phyloP scores from a whole-genome alignment of 352 stramenopile species.

The Phytophthora pseudosyringae region DNA sequence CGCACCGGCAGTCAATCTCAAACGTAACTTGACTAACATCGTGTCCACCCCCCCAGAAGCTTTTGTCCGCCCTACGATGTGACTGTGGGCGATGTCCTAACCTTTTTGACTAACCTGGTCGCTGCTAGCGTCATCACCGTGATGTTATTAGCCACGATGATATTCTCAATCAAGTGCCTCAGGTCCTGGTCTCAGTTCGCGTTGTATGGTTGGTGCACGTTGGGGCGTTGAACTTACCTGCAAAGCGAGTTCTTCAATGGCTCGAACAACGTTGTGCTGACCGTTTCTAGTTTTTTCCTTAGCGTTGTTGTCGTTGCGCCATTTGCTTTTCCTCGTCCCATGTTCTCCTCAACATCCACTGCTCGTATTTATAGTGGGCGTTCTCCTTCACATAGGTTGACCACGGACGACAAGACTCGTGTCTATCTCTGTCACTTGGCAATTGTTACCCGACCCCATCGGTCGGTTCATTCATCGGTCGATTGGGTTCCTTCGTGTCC shows the following conservation, averaged over 20 bases:
- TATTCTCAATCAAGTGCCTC: slow-evolving; percentile 16
- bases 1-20: slow-evolving; percentile 27
- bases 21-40: slow-evolving; percentile 31
- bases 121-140: not conserved
- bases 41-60: slow-evolving; percentile 10
- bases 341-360: slow-evolving; percentile 1
- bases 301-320: slow-evolving; percentile 7
- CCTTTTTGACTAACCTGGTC: slow-evolving; percentile 18
- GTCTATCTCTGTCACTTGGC: slow-evolving; percentile 37
- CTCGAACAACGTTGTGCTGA: slow-evolving; percentile 12
- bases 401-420: slow-evolving; percentile 8
- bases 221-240: not conserved
- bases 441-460: slow-evolving; percentile 24
- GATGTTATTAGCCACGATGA: slow-evolving; percentile 2
- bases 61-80: slow-evolving; percentile 10
- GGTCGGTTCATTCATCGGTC: slow-evolving; percentile 22
- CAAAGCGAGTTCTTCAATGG: not conserved
- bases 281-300: slow-evolving; percentile 27
- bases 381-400: slow-evolving; percentile 1
- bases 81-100: slow-evolving; percentile 1
- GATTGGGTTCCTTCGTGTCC: slow-evolving; percentile 9
- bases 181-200: slow-evolving; percentile 25
- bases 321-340: slow-evolving; percentile 34
- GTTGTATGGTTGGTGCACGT: slow-evolving; percentile 19
- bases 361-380: slow-evolving; percentile 29